Base-by-base conservation (phyloP, 2,329 filamentous ascomycete species). In the Fusarium sp. region DNA sequence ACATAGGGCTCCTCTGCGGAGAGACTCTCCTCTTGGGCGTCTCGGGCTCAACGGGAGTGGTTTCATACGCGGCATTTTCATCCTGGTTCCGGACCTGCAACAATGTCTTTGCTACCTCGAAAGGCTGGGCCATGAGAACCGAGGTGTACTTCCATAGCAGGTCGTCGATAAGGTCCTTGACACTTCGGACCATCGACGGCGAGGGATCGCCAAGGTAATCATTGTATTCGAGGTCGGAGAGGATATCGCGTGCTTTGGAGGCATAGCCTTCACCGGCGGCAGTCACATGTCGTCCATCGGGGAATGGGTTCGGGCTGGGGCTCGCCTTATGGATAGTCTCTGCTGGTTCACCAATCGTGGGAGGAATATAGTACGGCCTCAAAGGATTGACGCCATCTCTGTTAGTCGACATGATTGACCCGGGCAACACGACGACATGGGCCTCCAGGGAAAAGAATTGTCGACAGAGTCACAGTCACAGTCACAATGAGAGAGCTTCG, bases 21-120 rank as follows among this genome's bases (percentile, higher is more conserved):
- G 78, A 73, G 26, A 62, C 71, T 54, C 70, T 77, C 62, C 67
- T 80, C 73, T 51, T 62, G 48, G 45, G 65, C 9, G 55, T 51
- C 40, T 75, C 75, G 15, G 65, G 72, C 32, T 74, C 70, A 24
- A 55, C 48, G n/a, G 67, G 62, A 19, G 70, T 58, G 17, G 34
- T 36, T 5, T 68, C 58, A 36, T 75, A 50, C 11, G 70, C 63
- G 39, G 81, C 82, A 34, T 80, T 71, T 51, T 83, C 83, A 69
- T 86, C 85, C 72, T 89, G 86, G 65, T 78, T 80, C 68, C 85
- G 88, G 50, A 94, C 88, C 80, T 99, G 96, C 71, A 99, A 81
- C 56, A 98, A 88, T 15, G 91, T 96, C 85, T 97, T 98, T 75
- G 95, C 94, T 58, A 97, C 94, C 83, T 98, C 96, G 78, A 99